Percentiles rank a stretch among this genome's conserved stretches.
Conservation (phyloP, 1,284 basidiomycete species). For the Stygiomarasmius scandens region DNA sequence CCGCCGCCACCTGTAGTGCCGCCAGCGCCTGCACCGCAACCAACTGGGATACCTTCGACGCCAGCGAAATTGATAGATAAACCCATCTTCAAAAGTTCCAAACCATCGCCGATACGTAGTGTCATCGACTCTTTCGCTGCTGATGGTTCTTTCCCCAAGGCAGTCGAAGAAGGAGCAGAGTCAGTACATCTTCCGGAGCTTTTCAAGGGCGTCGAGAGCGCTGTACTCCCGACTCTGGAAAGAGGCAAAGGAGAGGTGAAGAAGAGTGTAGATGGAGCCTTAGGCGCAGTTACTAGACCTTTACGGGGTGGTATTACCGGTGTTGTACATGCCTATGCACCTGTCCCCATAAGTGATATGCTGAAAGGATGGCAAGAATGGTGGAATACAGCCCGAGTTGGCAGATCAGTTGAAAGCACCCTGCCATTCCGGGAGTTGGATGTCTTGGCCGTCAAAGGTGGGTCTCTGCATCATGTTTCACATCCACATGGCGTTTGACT, state of each 20-base stretch:
- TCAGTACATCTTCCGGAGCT: constrained; percentile 59
- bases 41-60: constrained; percentile 21
- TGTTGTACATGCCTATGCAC: constrained; percentile 25
- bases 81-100: constrained; percentile 45
- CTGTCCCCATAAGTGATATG: constrained; percentile 31
- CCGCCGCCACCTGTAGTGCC: constrained; percentile 28
- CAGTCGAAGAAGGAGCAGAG: constrained; percentile 47
- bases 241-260: constrained; percentile 30
- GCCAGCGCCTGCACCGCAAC: constrained; percentile 27
- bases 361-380: constrained; percentile 37
- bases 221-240: constrained; percentile 26
- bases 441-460: constrained; percentile 60
- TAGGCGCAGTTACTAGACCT: constrained; percentile 9
- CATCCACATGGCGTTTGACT: constrained; percentile 1
- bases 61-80: constrained; percentile 49
- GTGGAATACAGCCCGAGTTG: constrained; percentile 61
- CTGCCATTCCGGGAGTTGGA: constrained; percentile 64
- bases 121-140: constrained; percentile 59
- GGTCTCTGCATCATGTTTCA: constrained; percentile 18
- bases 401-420: constrained; percentile 52
- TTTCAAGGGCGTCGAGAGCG: constrained; percentile 51
- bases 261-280: constrained; percentile 25
- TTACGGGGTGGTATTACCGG: constrained; percentile 1
- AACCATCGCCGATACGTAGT: constrained; percentile 47
- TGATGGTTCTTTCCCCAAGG: constrained; percentile 56